Percentiles rank a stretch among this genome's conserved stretches.
These are phyloP conservation scores for Letharia lupina DNA, from an alignment of 495 filamentous ascomycete species.

Conservation along the genomic window DNA sequence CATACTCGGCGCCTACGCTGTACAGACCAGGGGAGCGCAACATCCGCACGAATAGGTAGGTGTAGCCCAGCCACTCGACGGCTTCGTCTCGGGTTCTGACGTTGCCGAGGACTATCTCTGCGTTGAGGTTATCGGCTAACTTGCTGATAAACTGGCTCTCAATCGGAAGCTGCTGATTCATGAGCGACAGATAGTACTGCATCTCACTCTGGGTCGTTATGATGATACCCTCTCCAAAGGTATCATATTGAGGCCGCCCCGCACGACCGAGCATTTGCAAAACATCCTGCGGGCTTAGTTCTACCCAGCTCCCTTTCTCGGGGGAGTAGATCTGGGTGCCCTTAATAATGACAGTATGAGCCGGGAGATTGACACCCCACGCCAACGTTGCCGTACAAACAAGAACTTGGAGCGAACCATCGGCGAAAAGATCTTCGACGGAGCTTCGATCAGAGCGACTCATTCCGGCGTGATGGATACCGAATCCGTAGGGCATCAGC, in stretches of 20 bases:
- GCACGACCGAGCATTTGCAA: slow-evolving; percentile 98
- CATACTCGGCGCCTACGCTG: slow-evolving; percentile 91
- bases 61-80: slow-evolving; percentile 98
- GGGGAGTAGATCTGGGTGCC: slow-evolving; percentile 97
- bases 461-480: slow-evolving; percentile 97
- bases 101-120: slow-evolving; percentile 92
- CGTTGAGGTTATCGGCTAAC: slow-evolving; percentile 93
- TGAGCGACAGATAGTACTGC: slow-evolving; percentile 89
- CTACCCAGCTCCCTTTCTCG: slow-evolving; percentile 98
- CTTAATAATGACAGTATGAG: slow-evolving; percentile 95
- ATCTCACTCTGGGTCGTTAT: slow-evolving; percentile 93
- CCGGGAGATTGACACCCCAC: slow-evolving; percentile 92
- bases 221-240: slow-evolving; percentile 96
- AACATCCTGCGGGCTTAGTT: slow-evolving; percentile 94
- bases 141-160: slow-evolving; percentile 93
- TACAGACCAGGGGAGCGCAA: slow-evolving; percentile 91
- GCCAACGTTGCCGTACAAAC: slow-evolving; percentile 94
- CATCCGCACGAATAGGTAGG: slow-evolving; percentile 97
- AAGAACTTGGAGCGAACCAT: slow-evolving; percentile 85
- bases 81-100: slow-evolving; percentile 89
- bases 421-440: slow-evolving; percentile 88
- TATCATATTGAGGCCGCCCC: slow-evolving; percentile 93
- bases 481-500: slow-evolving; percentile 89
- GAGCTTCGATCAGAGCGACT: slow-evolving; percentile 85
- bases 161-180: slow-evolving; percentile 96